Evolutionary conservation across 768 basidiomycete genomes (phyloP), one percentile per base, ranked within the genome.

Genomic region (Hypsizygus marmoreus): DNA sequence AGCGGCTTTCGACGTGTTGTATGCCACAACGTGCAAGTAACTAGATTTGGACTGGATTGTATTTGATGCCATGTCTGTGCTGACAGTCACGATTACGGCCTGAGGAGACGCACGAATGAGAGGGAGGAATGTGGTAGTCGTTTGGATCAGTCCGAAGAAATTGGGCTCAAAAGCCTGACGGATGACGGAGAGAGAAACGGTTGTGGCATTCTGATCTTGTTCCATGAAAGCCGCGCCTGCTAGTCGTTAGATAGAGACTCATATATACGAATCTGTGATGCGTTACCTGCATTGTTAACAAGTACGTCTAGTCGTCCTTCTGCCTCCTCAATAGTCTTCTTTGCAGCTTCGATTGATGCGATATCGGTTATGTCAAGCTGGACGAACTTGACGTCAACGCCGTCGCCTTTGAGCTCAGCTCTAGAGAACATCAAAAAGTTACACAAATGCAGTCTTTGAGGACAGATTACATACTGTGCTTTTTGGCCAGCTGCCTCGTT

Each of bases 1-100:
- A 6, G 86, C 87, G 0, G 80, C 84, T 66, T 88, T 88, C 49
- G 80, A 83, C 2, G 84, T 81, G 54, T 86, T 86, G 59, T 87
- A 88, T 6, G 74, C 74, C 20, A 69, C 65, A 16, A 65, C 42
- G 54, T 74, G 70, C 11, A 69, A 48, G 17, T 30, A 11, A 22
- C 68, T 52, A 3, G 64, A 61, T 16, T 54, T 47, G 6, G 74
- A 65, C 55, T 70, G 68, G 32, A 45, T 44, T 1, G 60, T 43
- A 55, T 75, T 77, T 16, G 74, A 76, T 1, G 72, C 69, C 72
- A 77, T 73, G 57, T 74, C 73, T 11, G 65, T 65, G 22, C 60
- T 58, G 17, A 77, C 72, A 42, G 73, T 70, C 43, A 75, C 45
- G 42, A 76, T 72, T 13, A 70, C 66, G 6, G 64, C 57, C n/a